Conservation (phyloP, 2,329 filamentous ascomycete genomes). For the Pyrenochaeta sp. region DNA sequence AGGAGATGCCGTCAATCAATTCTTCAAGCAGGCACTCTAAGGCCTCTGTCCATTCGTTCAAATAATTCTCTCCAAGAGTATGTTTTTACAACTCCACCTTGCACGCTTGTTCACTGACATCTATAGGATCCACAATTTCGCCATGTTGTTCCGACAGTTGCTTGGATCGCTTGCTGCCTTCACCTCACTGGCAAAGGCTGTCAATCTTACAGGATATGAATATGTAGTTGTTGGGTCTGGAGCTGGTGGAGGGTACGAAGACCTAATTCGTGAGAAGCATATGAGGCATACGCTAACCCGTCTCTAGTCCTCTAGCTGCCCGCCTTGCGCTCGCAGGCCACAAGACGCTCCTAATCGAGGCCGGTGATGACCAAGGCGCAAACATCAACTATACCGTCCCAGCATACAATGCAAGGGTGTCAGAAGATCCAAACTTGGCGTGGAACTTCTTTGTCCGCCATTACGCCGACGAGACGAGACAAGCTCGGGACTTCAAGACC, state of each 20-base stretch:
- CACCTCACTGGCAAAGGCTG: slow-evolving; percentile 32
- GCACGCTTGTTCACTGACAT: slow-evolving; percentile 12
- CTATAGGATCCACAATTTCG: slow-evolving; percentile 15
- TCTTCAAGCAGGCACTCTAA: slow-evolving; percentile 18
- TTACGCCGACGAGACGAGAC: slow-evolving; percentile 63
- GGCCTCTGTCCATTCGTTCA: slow-evolving; percentile 24
- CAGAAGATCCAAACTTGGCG: slow-evolving; percentile 63
- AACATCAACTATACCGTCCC: slow-evolving; percentile 63
- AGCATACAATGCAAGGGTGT: slow-evolving; percentile 61
- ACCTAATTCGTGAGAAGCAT: neutral
- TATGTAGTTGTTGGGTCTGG: slow-evolving; percentile 69
- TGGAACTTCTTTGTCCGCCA: slow-evolving; percentile 74
- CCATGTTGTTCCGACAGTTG: slow-evolving; percentile 34
- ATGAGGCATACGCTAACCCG: neutral
- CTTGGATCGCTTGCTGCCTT: slow-evolving; percentile 29
- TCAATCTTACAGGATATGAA: slow-evolving; percentile 59
- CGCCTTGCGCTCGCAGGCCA: slow-evolving; percentile 68
- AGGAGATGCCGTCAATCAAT: neutral
- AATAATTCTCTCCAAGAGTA: neutral
- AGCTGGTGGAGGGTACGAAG: slow-evolving; percentile 37
- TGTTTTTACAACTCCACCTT: neutral
- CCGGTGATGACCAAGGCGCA: slow-evolving; percentile 65
- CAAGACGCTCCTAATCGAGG: slow-evolving; percentile 68
- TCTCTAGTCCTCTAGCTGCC: slow-evolving; percentile 50
- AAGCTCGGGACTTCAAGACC: slow-evolving; percentile 67